Base-by-base conservation (phyloP, 1,284 basidiomycete species). In the Trametes pubescens region DNA sequence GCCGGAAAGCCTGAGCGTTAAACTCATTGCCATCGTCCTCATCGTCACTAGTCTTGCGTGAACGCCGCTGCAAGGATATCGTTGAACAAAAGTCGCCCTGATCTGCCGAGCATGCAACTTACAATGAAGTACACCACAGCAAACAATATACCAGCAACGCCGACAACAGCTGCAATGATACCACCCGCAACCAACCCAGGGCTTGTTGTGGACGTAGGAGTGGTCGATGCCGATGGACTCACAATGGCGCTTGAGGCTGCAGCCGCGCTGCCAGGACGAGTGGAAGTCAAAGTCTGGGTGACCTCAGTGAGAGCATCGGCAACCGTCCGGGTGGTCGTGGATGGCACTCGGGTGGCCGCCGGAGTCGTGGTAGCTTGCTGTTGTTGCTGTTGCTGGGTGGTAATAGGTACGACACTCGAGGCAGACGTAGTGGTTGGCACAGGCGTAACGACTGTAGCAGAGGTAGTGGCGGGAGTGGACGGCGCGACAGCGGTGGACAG, bases 41-140 rank as follows among this genome's bases (percentile, higher is more conserved):
- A 58, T 77, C 77, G 40, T 81, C 79, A 29, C 21, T 21, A 16
- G 26, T 60, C 24, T 57, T 61, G 40, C 61, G 67, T 48, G 79
- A 79, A 67, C 82, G 84, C 60, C 87, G 81, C 80, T 86, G 69
- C 37, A 69, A 22, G 21, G 7, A 56, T 32, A 51, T 14, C 2
- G 51, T 59, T 24, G 24, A 26, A 21, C 40, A 66, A 32, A 61
- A 8, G 68, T 48, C 57, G 51, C 0, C 35, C 11, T 1, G 46
- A 26, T 29, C 24, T 24, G 38, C 61, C 57, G 40, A 1, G n/a
- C 5, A 34, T 5, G n/a, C 40, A 16, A 66, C 83, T 61, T 69
- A 89, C 88, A 67, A 89, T 70, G 72, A 86, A 82, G 77, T 82
- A 89, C 44, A 81, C 77, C 47, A 87, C 65, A 0, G 81, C 77